Conservation (phyloP, 495 filamentous ascomycete species). For the Xylaria cubensis region DNA sequence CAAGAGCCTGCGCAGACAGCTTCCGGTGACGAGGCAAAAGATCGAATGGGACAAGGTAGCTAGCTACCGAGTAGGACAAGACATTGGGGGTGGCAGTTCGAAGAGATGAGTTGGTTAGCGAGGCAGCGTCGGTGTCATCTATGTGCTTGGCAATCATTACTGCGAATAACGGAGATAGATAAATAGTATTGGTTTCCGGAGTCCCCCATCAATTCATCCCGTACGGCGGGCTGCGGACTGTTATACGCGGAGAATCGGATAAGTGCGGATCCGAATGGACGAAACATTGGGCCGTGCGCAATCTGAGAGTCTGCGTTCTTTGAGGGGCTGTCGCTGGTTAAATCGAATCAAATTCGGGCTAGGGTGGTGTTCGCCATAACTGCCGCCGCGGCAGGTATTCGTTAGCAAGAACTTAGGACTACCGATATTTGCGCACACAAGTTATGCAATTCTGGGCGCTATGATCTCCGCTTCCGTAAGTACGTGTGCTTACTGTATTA, state of each 20-base stretch:
- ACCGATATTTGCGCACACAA: neutral
- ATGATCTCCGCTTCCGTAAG: neutral
- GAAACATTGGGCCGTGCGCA: neutral
- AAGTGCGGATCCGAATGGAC: conserved; percentile 1
- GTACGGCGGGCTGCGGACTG: neutral
- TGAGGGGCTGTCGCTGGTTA: neutral
- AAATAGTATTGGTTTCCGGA: conserved; percentile 5
- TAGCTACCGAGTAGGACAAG: conserved; percentile 85
- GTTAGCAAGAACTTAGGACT: no score
- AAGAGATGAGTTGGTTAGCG: conserved; percentile 45
- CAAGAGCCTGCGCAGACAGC: conserved; percentile 87
- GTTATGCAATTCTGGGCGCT: neutral
- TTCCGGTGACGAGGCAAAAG: conserved; percentile 97
- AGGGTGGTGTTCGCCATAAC: neutral
- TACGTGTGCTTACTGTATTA: neutral
- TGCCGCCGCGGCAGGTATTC: neutral
- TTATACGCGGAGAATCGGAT: conserved; percentile 10
- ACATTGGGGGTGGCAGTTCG: conserved; percentile 65
- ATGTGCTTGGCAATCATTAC: conserved; percentile 8
- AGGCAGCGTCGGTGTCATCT: conserved; percentile 5
- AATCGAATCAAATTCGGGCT: neutral
- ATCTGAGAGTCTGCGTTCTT: neutral
- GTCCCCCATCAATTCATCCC: neutral
- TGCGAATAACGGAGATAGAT: conserved; percentile 19
- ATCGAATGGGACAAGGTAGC: conserved; percentile 99